Percentiles rank a stretch among this genome's conserved stretches.
Conservation (phyloP, 257 asterid genomes). For the Primulina eburnea region DNA sequence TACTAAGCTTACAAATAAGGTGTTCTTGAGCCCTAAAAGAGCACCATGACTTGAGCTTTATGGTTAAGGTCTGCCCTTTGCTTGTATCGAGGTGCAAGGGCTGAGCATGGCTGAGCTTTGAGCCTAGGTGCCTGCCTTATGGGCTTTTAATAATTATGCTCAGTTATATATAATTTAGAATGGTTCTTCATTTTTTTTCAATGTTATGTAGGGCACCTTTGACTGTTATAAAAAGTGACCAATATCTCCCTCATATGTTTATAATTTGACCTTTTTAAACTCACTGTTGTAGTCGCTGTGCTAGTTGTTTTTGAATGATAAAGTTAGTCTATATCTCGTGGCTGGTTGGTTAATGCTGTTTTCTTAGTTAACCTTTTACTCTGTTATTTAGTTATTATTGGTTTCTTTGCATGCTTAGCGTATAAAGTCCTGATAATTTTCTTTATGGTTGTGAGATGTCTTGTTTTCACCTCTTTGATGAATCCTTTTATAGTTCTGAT, state of each 20-base stretch:
- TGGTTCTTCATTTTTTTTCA: neutral
- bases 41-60: neutral
- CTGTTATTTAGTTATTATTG: neutral
- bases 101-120: neutral
- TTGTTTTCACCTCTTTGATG: neutral
- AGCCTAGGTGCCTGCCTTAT: neutral
- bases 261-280: neutral
- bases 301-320: neutral
- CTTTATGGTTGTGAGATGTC: neutral
- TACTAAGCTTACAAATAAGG: neutral
- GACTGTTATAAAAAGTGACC: neutral
- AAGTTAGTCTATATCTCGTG: neutral
- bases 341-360: neutral
- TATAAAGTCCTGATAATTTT: neutral
- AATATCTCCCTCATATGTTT: neutral
- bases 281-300: neutral
- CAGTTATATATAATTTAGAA: too few species aligned
- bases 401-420: neutral
- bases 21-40: neutral
- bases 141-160: neutral
- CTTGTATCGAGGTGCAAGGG: neutral
- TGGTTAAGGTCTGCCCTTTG: neutral
- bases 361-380: neutral
- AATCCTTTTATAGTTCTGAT: neutral
- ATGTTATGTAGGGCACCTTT: neutral